Evolutionary conservation across 257 asterid genomes (phyloP), one percentile per base, ranked within the genome.

Genomic region (Solanum lycopersicoides): DNA sequence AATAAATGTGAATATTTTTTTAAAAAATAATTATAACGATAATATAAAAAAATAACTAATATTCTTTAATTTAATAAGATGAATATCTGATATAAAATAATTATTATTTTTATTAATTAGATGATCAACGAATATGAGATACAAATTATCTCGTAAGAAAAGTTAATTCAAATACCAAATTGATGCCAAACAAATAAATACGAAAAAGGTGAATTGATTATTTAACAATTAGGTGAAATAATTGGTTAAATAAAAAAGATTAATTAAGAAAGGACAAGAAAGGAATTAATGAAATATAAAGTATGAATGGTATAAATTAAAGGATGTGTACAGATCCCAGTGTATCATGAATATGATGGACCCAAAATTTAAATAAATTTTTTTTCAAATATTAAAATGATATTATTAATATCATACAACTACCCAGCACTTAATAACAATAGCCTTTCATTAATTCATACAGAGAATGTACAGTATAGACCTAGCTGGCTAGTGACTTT

Each of bases 361-460:
- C 93, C 94, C 92, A 87, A 87, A 63, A 74, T 86, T 86, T 88
- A 50, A 90, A 74, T 7, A 6, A 30, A 16, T 53, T 68, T 28
- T 28, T 28, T 28, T 28, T 28, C 18, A 83, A 91, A 91, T 15
- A 71, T 34, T 71, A 34, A 90, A 60, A 83, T 87, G 90, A 91
- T 91, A 73, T 74, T 74, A 86, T 71, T 34, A 34, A 92, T 79
- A 88, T 89, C 91, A 72, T 66, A 66, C 94, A 92, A 89, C 93
- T 80, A 90, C 93, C 93, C 73, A 35, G 86, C 87, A 87, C 90
- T 89, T 72, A 86, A 80, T 85, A 82, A 32, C 23, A 39, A n/a
- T 82, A 18, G 23, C 39, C 28, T 68, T 80, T 74, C 47, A 74
- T 74, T 71, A 71, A 71, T 34, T 71, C 85, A 88, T 9, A 73